Evolutionary conservation across 495 filamentous ascomycete genomes (phyloP).

Genomic region (Penicillium ucsense): DNA sequence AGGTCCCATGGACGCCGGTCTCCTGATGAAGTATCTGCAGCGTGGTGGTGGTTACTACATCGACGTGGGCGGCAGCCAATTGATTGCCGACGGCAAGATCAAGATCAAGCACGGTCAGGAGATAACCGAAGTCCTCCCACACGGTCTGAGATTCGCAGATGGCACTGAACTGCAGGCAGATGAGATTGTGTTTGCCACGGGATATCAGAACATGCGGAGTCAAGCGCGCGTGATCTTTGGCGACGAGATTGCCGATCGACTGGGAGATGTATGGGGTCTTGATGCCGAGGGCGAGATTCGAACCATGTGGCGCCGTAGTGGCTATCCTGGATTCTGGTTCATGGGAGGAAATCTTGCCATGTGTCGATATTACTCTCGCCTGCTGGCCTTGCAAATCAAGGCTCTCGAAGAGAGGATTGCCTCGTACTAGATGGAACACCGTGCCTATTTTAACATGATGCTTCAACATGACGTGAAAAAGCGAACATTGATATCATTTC

Average conservation of each 20-base stretch:
- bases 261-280: constrained; percentile 68
- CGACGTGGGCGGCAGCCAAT: constrained; percentile 58
- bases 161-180: constrained; percentile 62
- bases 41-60: constrained; percentile 74
- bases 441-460: no score
- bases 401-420: constrained; percentile 46
- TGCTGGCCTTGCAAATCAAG: constrained; percentile 71
- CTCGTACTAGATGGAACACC: constrained; percentile 10
- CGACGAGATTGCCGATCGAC: constrained; percentile 53
- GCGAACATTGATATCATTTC: not conserved
- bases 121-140: constrained; percentile 47
- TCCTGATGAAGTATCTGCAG: constrained; percentile 68
- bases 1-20: constrained; percentile 54
- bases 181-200: constrained; percentile 75
- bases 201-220: constrained; percentile 72
- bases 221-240: constrained; percentile 54
- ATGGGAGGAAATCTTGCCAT: constrained; percentile 74
- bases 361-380: constrained; percentile 59
- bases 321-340: constrained; percentile 74
- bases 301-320: constrained; percentile 60
- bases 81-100: constrained; percentile 70
- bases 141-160: constrained; percentile 57
- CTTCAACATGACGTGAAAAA: not conserved
- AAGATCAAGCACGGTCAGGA: constrained; percentile 64
- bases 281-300: constrained; percentile 67